Conservation (phyloP, 2,329 filamentous ascomycete species). For the Trichoderma pleuroti region DNA sequence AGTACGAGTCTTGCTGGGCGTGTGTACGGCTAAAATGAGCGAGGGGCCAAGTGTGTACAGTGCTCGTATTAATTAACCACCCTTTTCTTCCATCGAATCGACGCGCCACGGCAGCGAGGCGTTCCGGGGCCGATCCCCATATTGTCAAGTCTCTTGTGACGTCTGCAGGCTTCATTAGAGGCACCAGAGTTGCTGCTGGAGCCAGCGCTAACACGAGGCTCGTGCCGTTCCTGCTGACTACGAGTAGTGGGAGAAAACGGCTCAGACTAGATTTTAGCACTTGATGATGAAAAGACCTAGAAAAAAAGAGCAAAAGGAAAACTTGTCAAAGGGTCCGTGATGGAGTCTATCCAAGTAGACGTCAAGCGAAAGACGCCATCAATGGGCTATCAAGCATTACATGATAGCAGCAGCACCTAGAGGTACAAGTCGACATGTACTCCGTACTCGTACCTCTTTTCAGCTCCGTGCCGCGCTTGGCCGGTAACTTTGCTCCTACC, state of each 20-base stretch:
- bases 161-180: not conserved
- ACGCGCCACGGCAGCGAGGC: constrained; percentile 2
- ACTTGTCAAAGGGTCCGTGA: not conserved
- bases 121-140: constrained; percentile 8
- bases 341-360: not conserved
- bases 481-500: not conserved
- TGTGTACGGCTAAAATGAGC: not conserved
- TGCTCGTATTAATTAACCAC: not conserved
- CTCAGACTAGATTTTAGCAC: not conserved
- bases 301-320: not conserved
- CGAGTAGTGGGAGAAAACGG: not conserved
- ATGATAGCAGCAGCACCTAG: not conserved
- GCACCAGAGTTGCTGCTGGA: constrained; percentile 4
- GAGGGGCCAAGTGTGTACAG: not conserved
- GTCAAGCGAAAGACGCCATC: not conserved
- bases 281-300: not conserved
- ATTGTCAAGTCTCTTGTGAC: not conserved
- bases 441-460: not conserved
- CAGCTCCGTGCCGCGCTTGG: not conserved
- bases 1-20: not conserved
- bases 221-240: constrained; percentile 18
- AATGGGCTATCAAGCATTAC: not conserved
- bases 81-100: not conserved
- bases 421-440: not conserved
- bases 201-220: constrained; percentile 17